phyloP scores from a whole-genome alignment of 345 rosid genomes.

The Camelina laxa region DNA sequence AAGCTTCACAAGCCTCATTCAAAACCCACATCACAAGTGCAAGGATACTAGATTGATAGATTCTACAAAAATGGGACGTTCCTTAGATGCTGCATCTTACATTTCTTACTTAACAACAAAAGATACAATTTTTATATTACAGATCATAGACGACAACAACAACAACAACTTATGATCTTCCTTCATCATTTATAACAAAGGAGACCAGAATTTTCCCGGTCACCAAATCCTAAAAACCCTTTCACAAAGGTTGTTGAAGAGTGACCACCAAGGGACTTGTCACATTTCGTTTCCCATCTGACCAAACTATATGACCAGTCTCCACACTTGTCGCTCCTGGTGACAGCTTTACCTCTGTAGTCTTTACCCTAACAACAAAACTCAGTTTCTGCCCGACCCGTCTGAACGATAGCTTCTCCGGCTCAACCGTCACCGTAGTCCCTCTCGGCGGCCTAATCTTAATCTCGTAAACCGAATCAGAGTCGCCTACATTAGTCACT shows the following conservation, averaged over 20 bases:
- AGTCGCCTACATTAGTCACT: slow-evolving; percentile 80
- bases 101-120: slow-evolving; percentile 35
- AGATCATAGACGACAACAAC: slow-evolving; percentile 33
- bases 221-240: slow-evolving; percentile 27
- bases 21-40: slow-evolving; percentile 22
- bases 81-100: slow-evolving; percentile 14
- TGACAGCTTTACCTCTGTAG: slow-evolving; percentile 54
- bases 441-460: slow-evolving; percentile 66
- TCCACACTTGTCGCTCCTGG: slow-evolving; percentile 59
- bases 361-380: slow-evolving; percentile 64
- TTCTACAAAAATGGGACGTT: not conserved
- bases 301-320: slow-evolving; percentile 81
- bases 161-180: slow-evolving; percentile 31
- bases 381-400: slow-evolving; percentile 73
- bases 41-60: not conserved
- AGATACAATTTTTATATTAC: slow-evolving; percentile 33
- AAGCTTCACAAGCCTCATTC: slow-evolving; percentile 11
- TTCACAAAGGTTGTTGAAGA: slow-evolving; percentile 87
- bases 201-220: slow-evolving; percentile 35
- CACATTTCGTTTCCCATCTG: slow-evolving; percentile 79
- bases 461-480: slow-evolving; percentile 55
- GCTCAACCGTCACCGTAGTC: slow-evolving; percentile 63
- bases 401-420: slow-evolving; percentile 62
- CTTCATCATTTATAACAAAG: slow-evolving; percentile 13
- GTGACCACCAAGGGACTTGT: slow-evolving; percentile 85